phyloP scores from a whole-genome alignment of 805 yeast genomes.

The Candida sakaeoensis region DNA sequence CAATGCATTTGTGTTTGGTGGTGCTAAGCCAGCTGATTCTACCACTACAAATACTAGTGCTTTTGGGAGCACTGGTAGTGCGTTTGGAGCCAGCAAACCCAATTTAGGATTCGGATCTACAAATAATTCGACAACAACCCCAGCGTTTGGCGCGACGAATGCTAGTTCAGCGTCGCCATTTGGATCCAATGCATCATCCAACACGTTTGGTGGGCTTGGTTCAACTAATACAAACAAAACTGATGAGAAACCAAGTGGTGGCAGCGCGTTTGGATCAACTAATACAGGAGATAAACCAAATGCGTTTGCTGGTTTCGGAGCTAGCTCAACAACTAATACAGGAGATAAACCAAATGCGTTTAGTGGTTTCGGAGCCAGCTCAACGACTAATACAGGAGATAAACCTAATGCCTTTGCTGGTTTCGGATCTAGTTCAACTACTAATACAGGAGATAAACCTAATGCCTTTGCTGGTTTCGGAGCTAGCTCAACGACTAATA shows the following conservation, averaged over 20 bases:
- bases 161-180: constrained; percentile 4
- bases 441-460: not conserved
- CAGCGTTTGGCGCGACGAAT: constrained; percentile 12
- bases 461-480: constrained; percentile 4
- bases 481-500: not conserved
- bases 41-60: constrained; percentile 3
- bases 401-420: constrained; percentile 1
- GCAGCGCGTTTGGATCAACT: constrained; percentile 4
- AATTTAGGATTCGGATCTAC: constrained; percentile 8
- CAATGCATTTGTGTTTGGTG: constrained; percentile 12
- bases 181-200: constrained; percentile 5
- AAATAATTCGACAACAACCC: constrained; percentile 9
- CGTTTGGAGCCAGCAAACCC: constrained; percentile 14
- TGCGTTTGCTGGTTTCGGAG: constrained; percentile 5
- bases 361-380: constrained; percentile 3
- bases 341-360: constrained; percentile 4
- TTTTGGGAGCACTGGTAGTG: constrained; percentile 11
- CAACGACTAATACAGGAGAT: constrained; percentile 6
- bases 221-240: constrained; percentile 8
- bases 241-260: constrained; percentile 8
- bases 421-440: not conserved
- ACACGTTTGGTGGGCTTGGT: constrained; percentile 12
- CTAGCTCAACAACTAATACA: not conserved
- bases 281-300: constrained; percentile 1
- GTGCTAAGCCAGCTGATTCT: constrained; percentile 12